Percentiles rank a stretch among this genome's conserved stretches.
Conservation (phyloP, 257 asterid species). For the Echium plantagineum region DNA sequence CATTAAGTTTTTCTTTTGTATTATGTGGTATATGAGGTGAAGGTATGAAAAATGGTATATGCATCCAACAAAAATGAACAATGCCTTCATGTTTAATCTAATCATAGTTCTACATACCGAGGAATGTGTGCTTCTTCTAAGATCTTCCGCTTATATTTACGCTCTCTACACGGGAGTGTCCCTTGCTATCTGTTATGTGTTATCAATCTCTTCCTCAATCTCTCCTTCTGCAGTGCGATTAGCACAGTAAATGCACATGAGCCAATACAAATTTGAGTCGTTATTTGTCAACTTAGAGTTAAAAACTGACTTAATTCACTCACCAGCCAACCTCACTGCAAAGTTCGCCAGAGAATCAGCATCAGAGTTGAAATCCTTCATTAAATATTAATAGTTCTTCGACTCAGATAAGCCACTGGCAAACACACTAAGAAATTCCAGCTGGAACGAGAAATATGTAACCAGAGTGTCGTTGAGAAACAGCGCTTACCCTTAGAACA, state of each 20-base stretch:
- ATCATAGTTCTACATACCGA: too few species aligned
- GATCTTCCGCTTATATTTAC: too few species aligned
- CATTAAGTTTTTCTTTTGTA: too few species aligned
- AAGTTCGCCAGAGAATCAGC: conserved; percentile 1
- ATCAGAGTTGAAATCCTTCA: not conserved
- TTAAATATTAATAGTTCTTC: not conserved
- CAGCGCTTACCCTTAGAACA: not conserved
- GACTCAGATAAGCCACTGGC: not conserved
- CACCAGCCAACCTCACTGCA: not conserved
- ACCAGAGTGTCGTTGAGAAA: too few species aligned
- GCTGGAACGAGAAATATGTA: too few species aligned
- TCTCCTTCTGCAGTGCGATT: not conserved
- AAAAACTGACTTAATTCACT: not conserved
- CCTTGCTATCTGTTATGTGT: not conserved
- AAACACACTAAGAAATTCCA: not conserved
- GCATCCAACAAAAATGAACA: too few species aligned
- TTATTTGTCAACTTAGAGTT: too few species aligned
- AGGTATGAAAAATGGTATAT: too few species aligned
- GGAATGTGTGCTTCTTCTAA: too few species aligned
- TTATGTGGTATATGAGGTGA: too few species aligned
- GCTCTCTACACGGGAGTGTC: too few species aligned
- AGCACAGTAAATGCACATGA: not conserved
- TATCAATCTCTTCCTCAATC: not conserved
- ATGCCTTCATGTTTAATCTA: too few species aligned
- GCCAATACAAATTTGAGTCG: not conserved